Percentiles rank a stretch among this genome's conserved stretches.
Conservation (phyloP, 2,329 filamentous ascomycete species). For the Ceratocystis eucalypticola region DNA sequence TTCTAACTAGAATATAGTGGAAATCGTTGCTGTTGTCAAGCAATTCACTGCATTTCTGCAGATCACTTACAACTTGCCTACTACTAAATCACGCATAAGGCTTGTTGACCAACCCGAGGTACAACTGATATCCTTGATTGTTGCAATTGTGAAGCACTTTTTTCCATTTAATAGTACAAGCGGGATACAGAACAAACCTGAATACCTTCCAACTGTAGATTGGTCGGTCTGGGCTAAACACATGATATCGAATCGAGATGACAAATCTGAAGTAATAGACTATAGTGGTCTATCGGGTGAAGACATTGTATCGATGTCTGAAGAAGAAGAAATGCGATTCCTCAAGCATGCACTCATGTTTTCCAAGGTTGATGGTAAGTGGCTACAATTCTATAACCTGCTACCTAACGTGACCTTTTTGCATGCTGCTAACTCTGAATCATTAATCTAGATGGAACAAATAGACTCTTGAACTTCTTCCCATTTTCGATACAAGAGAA, state of each 20-base stretch:
- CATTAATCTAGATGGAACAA: not conserved
- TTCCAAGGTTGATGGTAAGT: conserved; percentile 11
- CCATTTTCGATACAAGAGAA: conserved; percentile 5
- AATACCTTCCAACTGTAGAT: conserved; percentile 36
- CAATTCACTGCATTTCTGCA: conserved; percentile 10
- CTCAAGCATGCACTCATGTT: conserved; percentile 33
- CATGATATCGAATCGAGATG: conserved; percentile 22
- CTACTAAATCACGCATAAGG: conserved; percentile 16
- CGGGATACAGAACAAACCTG: conserved; percentile 23
- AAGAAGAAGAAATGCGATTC: conserved; percentile 51
- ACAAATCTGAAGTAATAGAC: conserved; percentile 24
- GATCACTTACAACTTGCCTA: conserved; percentile 9
- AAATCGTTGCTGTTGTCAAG: conserved; percentile 18
- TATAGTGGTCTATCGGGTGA: conserved; percentile 44
- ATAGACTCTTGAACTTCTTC: conserved; percentile 11
- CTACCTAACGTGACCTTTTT: not conserved
- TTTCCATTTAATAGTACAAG: conserved; percentile 52
- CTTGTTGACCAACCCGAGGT: conserved; percentile 56
- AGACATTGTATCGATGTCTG: conserved; percentile 49
- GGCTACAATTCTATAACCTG: not conserved
- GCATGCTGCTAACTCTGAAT: not conserved
- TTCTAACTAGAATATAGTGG: conserved; percentile 19
- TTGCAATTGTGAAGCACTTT: conserved; percentile 65
- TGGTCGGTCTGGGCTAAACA: conserved; percentile 51
- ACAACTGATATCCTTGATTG: conserved; percentile 53